A percentile compares a stretch with the other conserved stretches of the same genome.
These are phyloP conservation scores for Phyllosticta capitalensis DNA, from an alignment of 2,329 filamentous ascomycete genomes.

Conservation along the genomic window DNA sequence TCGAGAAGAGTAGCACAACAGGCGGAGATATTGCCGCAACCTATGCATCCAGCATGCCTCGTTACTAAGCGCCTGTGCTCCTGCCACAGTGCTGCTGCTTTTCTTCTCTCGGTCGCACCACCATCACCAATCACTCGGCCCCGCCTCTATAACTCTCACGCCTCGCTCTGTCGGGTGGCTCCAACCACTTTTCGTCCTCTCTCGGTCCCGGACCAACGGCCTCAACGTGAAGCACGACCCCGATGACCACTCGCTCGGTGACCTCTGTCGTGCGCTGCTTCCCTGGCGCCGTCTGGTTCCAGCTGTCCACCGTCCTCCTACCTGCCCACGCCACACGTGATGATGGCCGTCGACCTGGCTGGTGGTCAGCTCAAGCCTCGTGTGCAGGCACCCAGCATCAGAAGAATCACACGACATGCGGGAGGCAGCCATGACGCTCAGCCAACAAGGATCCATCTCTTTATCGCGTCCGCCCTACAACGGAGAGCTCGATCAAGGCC, in stretches of 20 bases:
- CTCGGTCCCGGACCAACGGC: too few relatives aligned
- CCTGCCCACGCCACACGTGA: not conserved
- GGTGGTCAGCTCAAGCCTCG: not conserved
- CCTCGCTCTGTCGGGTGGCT: too few relatives aligned
- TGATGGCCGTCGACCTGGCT: not conserved
- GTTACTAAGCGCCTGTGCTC: not conserved
- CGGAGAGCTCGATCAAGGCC: not conserved
- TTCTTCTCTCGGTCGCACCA: too few relatives aligned
- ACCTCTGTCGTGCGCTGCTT: not conserved
- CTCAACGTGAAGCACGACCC: too few relatives aligned
- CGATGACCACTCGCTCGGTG: too few relatives aligned
- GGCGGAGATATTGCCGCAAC: not conserved
- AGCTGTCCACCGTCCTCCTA: too few relatives aligned
- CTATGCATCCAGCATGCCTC: not conserved
- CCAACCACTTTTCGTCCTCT: too few relatives aligned
- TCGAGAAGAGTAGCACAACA: not conserved
- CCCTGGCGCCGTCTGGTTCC: not conserved
- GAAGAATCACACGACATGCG: not conserved
- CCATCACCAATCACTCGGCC: too few relatives aligned
- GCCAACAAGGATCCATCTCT: not conserved
- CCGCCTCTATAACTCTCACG: too few relatives aligned
- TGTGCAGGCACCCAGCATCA: not conserved
- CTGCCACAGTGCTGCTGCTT: too few relatives aligned
- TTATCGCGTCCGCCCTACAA: not conserved
- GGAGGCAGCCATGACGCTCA: not conserved